A percentile compares a stretch with the other conserved stretches of the same genome.
phyloP scores from a whole-genome alignment of 179 eudicot genomes.

The Silene vulgaris region DNA sequence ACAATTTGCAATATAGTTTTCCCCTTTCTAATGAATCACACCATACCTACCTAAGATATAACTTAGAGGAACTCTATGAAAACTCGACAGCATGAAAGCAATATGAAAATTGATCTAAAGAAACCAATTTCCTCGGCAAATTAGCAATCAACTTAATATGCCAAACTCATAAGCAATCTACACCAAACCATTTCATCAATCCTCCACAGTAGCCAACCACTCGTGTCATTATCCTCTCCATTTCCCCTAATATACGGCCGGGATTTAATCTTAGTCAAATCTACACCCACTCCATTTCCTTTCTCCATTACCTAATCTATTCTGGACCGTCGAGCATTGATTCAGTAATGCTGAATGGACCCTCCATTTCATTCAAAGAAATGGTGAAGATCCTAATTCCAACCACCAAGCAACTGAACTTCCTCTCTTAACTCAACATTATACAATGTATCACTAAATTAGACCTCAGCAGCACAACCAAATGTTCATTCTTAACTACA shows the following conservation, averaged over 20 bases:
- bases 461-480: slow-evolving; percentile 1
- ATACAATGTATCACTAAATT: not conserved
- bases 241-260: no score
- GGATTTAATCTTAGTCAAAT: no score
- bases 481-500: slow-evolving; percentile 1
- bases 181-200: not conserved
- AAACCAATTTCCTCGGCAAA: not conserved
- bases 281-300: no score
- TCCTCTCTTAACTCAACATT: not conserved
- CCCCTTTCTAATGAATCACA: not conserved
- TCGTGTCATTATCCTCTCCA: no score
- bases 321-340: no score
- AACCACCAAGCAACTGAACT: not conserved
- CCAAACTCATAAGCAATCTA: not conserved
- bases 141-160: slow-evolving; percentile 10
- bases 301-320: no score
- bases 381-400: no score
- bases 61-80: not conserved
- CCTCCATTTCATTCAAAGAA: no score
- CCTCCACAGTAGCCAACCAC: not conserved
- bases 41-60: not conserved
- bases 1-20: not conserved
- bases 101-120: slow-evolving; percentile 6
- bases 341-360: no score
- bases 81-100: not conserved